Percentiles rank a stretch among this genome's conserved stretches.
Evolutionary conservation across 176 grass and related monocot species (phyloP).

Genomic region (Cocos nucifera): DNA sequence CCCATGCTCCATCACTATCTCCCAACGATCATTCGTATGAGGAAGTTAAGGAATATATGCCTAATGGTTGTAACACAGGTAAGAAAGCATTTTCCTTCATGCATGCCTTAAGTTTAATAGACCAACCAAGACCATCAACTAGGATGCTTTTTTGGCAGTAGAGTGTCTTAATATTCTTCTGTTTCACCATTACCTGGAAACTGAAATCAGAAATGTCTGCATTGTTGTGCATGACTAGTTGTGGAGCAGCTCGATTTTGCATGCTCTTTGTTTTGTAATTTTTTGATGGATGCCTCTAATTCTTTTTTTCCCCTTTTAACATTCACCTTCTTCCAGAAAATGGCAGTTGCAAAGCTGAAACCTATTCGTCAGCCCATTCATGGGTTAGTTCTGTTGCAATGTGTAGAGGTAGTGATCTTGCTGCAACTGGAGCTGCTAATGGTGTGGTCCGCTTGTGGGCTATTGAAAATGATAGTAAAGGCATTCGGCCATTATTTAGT

Average conservation of each 20-base stretch:
- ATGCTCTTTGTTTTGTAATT: too few species aligned
- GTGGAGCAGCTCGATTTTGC: too few species aligned
- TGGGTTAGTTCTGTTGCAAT: slow-evolving; percentile 71
- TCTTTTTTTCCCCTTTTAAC: background rate
- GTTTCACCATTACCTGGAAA: too few species aligned
- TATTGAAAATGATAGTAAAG: slow-evolving; percentile 58
- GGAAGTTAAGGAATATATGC: slow-evolving; percentile 13
- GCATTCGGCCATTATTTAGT: slow-evolving; percentile 48
- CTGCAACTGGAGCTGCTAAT: slow-evolving; percentile 73
- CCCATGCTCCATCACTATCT: slow-evolving; percentile 32
- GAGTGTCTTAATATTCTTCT: too few species aligned
- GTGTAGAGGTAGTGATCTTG: slow-evolving; percentile 77
- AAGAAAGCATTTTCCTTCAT: background rate
- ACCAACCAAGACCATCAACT: too few species aligned
- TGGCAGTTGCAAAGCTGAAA: slow-evolving; percentile 22
- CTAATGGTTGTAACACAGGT: slow-evolving; percentile 31
- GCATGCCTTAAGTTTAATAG: background rate
- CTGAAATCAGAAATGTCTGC: too few species aligned
- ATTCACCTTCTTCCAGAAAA: slow-evolving; percentile 37
- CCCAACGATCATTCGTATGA: slow-evolving; percentile 9
- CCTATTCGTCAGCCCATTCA: slow-evolving; percentile 40
- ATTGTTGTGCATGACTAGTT: too few species aligned
- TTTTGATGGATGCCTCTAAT: background rate
- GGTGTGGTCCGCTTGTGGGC: slow-evolving; percentile 62
- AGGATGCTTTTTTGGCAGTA: too few species aligned